Base-by-base conservation (phyloP, 1,284 basidiomycete genomes). In the Coriolopsis trogii region DNA sequence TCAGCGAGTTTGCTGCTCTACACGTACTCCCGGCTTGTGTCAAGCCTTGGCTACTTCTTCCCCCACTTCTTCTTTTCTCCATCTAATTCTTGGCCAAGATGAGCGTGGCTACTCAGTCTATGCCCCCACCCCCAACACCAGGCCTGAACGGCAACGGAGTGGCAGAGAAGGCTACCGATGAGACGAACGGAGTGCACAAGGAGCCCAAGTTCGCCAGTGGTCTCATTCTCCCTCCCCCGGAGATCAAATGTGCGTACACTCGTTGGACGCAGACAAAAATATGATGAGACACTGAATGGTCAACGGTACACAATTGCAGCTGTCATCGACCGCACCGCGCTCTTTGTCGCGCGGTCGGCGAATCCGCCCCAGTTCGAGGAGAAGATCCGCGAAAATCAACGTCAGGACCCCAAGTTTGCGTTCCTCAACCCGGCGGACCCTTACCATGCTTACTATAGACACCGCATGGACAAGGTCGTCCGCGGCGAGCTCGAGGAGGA, bases 381-480 rank as follows among this genome's bases (percentile, higher is more conserved):
- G 70, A 95, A 95, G 77, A 94, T 98, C 69, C 85, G 93, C 63
- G 93, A 96, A 73, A 87, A 89, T 66, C 94, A 95, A 71, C 92
- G 93, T 74, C 83, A 86, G 58, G 95, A 98, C 77, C 92, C 94
- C 58, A 94, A 96, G 73, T 98, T 98, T 79, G 91, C 94, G 50
- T 98, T 98, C 78, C 81, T 98, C 70, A 94, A 95, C 74, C 84
- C 89, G 53, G 85, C 86, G 51, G 95, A 98, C 78, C 93, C 95
- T 62, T 98, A 96, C 76, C 91, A 98, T 85, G 90, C 91, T 58
- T 98, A 98, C 76, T 98, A 98, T 70, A 85, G 89, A 66, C 86
- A 95, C 76, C 86, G 89, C 67, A 84, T 95, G 73, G 87, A 91
- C 46, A 84, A 82, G 65, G 81, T 92, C 58, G 72, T 83, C 54